Evolutionary conservation across 495 filamentous ascomycete species (phyloP).

Genomic region (Penicillium bovifimosum): DNA sequence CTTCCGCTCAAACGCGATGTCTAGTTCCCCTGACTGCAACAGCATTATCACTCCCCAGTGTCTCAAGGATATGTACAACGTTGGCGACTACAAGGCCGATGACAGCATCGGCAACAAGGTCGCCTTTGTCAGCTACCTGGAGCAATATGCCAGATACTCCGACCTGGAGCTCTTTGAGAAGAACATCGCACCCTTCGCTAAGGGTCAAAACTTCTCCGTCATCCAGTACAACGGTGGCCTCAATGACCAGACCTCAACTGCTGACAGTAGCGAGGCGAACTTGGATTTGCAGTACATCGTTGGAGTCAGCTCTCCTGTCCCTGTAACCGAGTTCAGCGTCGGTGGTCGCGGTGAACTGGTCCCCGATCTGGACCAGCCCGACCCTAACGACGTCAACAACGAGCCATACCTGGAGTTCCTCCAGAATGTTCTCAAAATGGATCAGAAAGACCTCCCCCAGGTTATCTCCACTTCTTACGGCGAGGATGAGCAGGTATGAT

Average conservation of each 20-base stretch:
- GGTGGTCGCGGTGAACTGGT: constrained; percentile 57
- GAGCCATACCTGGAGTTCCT: constrained; percentile 75
- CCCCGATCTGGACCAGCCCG: constrained; percentile 56
- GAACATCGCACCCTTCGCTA: constrained; percentile 47
- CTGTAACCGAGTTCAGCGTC: constrained; percentile 62
- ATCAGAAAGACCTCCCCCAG: constrained; percentile 56
- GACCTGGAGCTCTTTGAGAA: constrained; percentile 55
- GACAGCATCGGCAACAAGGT: constrained; percentile 41
- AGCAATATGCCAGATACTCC: constrained; percentile 57
- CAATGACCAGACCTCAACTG: constrained; percentile 45
- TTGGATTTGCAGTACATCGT: constrained; percentile 69
- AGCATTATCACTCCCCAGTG: constrained; percentile 53
- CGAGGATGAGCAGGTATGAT: constrained; percentile 59
- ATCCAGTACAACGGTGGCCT: constrained; percentile 52
- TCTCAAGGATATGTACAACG: constrained; percentile 55
- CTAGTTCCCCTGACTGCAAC: constrained; percentile 32
- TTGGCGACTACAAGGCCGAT: constrained; percentile 46
- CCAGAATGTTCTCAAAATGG: constrained; percentile 49
- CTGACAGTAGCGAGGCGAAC: constrained; percentile 61
- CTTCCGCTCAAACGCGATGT: constrained; percentile 15
- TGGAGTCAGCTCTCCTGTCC: constrained; percentile 52
- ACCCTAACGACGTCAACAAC: constrained; percentile 51
- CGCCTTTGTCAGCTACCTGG: constrained; percentile 63
- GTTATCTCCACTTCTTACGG: constrained; percentile 77
- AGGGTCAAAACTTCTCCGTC: constrained; percentile 59